phyloP scores from a whole-genome alignment of 495 filamentous ascomycete genomes.

The Aspergillus egyptiacus region DNA sequence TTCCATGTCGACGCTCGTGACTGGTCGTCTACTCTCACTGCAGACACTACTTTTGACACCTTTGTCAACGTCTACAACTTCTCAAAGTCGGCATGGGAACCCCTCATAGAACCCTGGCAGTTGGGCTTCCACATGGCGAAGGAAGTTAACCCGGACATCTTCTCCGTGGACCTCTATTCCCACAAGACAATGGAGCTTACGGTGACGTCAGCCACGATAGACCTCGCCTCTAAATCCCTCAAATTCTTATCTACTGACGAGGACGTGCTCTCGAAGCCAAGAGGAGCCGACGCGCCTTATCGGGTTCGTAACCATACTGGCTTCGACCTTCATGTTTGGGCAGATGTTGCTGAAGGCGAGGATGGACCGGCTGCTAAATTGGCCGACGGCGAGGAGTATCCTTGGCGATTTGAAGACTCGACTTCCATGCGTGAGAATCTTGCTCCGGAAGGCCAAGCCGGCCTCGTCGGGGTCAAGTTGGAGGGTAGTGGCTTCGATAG shows the following conservation, averaged over 20 bases:
- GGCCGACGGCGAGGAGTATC: slow-evolving; percentile 80
- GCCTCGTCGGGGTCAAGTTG: slow-evolving; percentile 72
- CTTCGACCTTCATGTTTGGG: slow-evolving; percentile 79
- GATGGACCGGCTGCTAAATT: slow-evolving; percentile 70
- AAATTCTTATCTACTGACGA: slow-evolving; percentile 85
- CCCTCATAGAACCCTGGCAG: slow-evolving; percentile 93
- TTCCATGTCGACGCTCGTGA: slow-evolving; percentile 79
- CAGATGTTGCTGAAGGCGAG: slow-evolving; percentile 58
- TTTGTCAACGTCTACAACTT: slow-evolving; percentile 98
- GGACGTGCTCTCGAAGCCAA: slow-evolving; percentile 89
- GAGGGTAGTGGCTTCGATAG: slow-evolving; percentile 92
- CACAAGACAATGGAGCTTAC: slow-evolving; percentile 87
- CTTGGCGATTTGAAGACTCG: slow-evolving; percentile 96
- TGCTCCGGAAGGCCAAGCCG: slow-evolving; percentile 70
- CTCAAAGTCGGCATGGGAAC: slow-evolving; percentile 97
- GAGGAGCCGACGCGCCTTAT: slow-evolving; percentile 88
- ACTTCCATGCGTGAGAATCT: slow-evolving; percentile 89
- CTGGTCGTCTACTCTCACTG: slow-evolving; percentile 83
- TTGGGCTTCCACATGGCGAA: slow-evolving; percentile 84
- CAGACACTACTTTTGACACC: slow-evolving; percentile 82
- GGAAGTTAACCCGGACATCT: slow-evolving; percentile 63
- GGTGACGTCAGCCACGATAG: slow-evolving; percentile 88
- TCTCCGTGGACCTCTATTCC: slow-evolving; percentile 81
- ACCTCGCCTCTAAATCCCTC: slow-evolving; percentile 83
- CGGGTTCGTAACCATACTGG: slow-evolving; percentile 92